These are phyloP conservation scores for Orobanche coerulescens DNA, from an alignment of 257 asterid genomes.

Conservation along the genomic window DNA sequence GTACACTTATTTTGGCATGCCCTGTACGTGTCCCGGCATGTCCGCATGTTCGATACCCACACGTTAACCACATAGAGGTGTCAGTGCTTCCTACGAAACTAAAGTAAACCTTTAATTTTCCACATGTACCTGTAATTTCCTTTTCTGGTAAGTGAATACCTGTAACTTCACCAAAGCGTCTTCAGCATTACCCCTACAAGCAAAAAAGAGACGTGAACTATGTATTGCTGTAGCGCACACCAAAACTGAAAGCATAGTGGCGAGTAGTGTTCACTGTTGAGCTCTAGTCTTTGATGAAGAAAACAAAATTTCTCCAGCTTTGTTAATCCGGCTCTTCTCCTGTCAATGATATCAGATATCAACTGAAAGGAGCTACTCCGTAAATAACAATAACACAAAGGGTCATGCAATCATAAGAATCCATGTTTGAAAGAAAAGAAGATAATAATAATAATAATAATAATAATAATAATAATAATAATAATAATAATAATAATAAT, in stretches of 20 bases:
- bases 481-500: too few relatives aligned
- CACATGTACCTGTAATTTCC: slow-evolving; percentile 39
- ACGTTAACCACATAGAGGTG: too few relatives aligned
- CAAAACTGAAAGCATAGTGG: slow-evolving; percentile 5
- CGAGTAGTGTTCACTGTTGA: slow-evolving; percentile 44
- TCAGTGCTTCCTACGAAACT: too few relatives aligned
- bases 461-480: not conserved
- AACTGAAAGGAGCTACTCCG: not conserved
- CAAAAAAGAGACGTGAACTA: slow-evolving; percentile 16
- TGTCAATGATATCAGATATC: slow-evolving; percentile 24
- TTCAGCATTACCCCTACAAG: slow-evolving; percentile 64
- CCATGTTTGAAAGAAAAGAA: not conserved
- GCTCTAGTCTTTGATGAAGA: slow-evolving; percentile 85
- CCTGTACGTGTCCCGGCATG: too few relatives aligned
- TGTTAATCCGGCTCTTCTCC: slow-evolving; percentile 88
- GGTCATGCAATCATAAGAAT: slow-evolving; percentile 11
- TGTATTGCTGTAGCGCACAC: slow-evolving; percentile 15
- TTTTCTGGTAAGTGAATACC: slow-evolving; percentile 51
- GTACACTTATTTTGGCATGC: too few relatives aligned
- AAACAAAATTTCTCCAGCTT: slow-evolving; percentile 84
- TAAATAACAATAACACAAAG: not conserved
- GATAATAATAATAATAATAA: too few relatives aligned
- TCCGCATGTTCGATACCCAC: too few relatives aligned
- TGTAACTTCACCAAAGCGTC: slow-evolving; percentile 83
- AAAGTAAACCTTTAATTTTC: not conserved